phyloP scores from a whole-genome alignment of 345 rosid species.

The Syzygium oleosum region DNA sequence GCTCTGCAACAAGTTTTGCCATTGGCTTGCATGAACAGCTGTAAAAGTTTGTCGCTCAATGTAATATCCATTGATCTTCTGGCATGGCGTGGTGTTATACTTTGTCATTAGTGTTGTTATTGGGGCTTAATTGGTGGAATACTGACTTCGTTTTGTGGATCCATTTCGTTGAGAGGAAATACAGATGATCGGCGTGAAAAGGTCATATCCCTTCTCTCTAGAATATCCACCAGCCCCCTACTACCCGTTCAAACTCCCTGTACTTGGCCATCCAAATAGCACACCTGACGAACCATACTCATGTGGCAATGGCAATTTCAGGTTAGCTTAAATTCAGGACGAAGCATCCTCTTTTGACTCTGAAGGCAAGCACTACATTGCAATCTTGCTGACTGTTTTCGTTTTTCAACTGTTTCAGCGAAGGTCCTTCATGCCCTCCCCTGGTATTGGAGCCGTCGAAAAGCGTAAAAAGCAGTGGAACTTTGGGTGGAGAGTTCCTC shows the following conservation, averaged over 20 bases:
- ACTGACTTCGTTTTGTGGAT: neutral
- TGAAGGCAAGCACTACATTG: neutral
- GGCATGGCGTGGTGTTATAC: neutral
- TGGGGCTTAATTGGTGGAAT: neutral
- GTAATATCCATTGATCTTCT: neutral
- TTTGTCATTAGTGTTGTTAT: neutral
- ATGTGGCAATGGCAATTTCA: constrained; percentile 15
- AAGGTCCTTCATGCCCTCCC: constrained; percentile 15
- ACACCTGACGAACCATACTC: constrained; percentile 27
- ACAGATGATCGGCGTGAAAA: constrained; percentile 46
- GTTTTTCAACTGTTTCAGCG: constrained; percentile 10
- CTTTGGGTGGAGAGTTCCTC: constrained; percentile 28
- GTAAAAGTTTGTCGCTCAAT: neutral
- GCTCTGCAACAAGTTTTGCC: neutral
- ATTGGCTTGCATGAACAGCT: neutral
- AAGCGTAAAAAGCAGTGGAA: constrained; percentile 9
- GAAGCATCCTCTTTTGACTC: neutral
- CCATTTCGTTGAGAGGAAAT: constrained; percentile 11
- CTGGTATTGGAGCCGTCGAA: constrained; percentile 18
- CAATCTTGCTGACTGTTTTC: neutral
- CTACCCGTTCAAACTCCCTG: constrained; percentile 14
- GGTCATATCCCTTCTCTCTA: constrained; percentile 34
- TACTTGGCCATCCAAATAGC: constrained; percentile 15
- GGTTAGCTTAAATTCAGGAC: constrained; percentile 13
- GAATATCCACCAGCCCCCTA: constrained; percentile 22